Percentiles rank a stretch among this genome's conserved stretches.
These are phyloP conservation scores for Fraxinus velutina DNA, from an alignment of 305 asterid species.

Conservation along the genomic window DNA sequence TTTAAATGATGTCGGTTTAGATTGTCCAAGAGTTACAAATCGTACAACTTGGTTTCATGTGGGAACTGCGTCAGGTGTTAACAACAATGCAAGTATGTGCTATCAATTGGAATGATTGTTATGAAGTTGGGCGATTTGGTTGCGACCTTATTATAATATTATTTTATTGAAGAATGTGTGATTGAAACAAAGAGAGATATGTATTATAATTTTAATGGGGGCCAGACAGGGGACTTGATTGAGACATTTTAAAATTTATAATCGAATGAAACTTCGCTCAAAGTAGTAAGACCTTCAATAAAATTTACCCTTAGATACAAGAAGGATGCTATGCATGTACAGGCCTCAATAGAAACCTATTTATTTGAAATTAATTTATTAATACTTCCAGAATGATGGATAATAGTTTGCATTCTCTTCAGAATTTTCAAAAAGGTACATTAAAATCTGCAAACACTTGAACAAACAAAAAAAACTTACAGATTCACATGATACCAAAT, in stretches of 20 bases:
- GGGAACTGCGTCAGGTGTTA: neutral
- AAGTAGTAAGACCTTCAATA: neutral
- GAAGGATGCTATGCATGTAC: neutral
- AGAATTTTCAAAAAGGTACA: slow-evolving; percentile 30
- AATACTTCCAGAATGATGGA: slow-evolving; percentile 8
- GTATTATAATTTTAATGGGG: neutral
- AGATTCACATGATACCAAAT: neutral
- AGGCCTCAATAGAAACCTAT: neutral
- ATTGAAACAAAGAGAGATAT: no score
- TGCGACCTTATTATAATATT: neutral
- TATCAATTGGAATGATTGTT: neutral
- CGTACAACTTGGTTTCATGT: neutral
- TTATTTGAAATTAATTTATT: neutral
- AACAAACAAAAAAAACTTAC: slow-evolving; percentile 2
- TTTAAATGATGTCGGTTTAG: neutral
- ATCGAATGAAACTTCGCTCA: neutral
- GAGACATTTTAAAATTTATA: neutral
- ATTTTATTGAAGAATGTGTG: no score
- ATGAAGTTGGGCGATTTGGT: neutral
- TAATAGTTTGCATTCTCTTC: slow-evolving; percentile 30
- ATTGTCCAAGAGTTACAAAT: neutral
- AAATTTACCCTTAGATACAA: neutral
- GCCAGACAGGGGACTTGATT: neutral
- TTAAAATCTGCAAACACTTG: slow-evolving; percentile 27
- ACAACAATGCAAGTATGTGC: neutral